These are phyloP conservation scores for Pyrus hybrid DNA, from an alignment of 331 rosid genomes.

Conservation along the genomic window DNA sequence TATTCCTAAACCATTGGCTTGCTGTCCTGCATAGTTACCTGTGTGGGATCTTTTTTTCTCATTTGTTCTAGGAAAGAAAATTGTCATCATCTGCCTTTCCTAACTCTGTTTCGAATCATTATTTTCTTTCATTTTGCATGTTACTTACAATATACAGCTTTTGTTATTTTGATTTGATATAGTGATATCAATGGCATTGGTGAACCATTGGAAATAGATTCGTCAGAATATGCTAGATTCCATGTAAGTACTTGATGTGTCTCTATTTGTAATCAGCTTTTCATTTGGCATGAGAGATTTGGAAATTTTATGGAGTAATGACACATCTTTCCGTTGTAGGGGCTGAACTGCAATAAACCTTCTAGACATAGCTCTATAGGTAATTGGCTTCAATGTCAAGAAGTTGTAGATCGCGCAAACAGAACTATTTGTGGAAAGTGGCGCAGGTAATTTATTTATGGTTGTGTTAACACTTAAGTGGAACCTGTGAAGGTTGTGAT, in stretches of 20 bases:
- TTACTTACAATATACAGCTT: slow-evolving; percentile 10
- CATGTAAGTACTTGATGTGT: slow-evolving; percentile 36
- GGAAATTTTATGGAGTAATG: slow-evolving; percentile 12
- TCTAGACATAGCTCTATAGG: slow-evolving; percentile 38
- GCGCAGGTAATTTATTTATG: slow-evolving; percentile 55
- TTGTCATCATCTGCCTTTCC: background rate
- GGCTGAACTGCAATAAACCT: slow-evolving; percentile 28
- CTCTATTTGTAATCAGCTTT: slow-evolving; percentile 2
- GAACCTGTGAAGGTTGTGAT: background rate
- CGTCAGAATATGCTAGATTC: slow-evolving; percentile 31
- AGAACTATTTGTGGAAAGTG: slow-evolving; percentile 78
- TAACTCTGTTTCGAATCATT: background rate
- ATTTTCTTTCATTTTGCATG: background rate
- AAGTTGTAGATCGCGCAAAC: slow-evolving; percentile 32
- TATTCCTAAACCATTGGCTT: background rate
- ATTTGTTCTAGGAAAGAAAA: background rate
- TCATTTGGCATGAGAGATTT: background rate
- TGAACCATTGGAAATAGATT: slow-evolving; percentile 44
- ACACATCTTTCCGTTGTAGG: slow-evolving; percentile 33
- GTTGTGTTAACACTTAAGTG: background rate
- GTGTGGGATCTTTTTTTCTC: background rate
- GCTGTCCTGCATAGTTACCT: background rate
- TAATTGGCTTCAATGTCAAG: slow-evolving; percentile 91
- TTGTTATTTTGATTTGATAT: slow-evolving; percentile 20
- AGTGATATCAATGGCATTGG: slow-evolving; percentile 46